Evolutionary conservation across 768 basidiomycete species (phyloP), one percentile per base, ranked within the genome.

Genomic region (Mycena filopes): DNA sequence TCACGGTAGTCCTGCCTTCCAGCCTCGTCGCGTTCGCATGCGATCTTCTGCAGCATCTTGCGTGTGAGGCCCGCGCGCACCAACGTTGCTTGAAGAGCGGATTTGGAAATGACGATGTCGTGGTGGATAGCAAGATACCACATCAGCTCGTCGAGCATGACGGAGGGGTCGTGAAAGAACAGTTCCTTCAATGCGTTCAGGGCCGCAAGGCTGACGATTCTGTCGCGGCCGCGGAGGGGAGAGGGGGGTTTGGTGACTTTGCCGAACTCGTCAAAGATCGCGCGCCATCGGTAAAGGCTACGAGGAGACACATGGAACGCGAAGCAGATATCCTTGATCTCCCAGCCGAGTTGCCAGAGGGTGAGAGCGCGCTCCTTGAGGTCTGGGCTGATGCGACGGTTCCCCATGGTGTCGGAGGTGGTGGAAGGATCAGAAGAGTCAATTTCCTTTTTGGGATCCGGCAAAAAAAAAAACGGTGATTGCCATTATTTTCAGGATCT

Each of bases 331-430:
- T 75, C 68, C 11, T 65, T 51, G 1, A 61, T 11, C 2, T 49
- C 54, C 73, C 72, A 74, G 6, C 72, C 69, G 4, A 40, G 31
- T 25, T 63, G 18, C 67, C 70, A 72, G 20, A 74, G 65, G 4
- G 42, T 20, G 16, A 74, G 47, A 6, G 70, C 70, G n/a, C n/a
- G n/a, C n/a, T n/a, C n/a, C n/a, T n/a, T n/a, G n/a, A n/a, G n/a
- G n/a, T n/a, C n/a, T n/a, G 41, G 10, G 41, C 63, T 68, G 47
- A 72, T 69, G 6, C 42, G 12, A 20, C 48, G 31, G 45, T 71
- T 60, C 8, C 61, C 59, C 66, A 63, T 60, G 18, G 60, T 10
- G 46, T 11, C 20, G 46, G 38, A 3, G 31, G 23, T 13, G 10
- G 29, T 54, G 12, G 11, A 29, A 25, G 8, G 55, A 7, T 16